Percentiles rank a stretch among this genome's conserved stretches.
phyloP scores from a whole-genome alignment of 2,329 filamentous ascomycete genomes.

The Calonectria leucothoes region DNA sequence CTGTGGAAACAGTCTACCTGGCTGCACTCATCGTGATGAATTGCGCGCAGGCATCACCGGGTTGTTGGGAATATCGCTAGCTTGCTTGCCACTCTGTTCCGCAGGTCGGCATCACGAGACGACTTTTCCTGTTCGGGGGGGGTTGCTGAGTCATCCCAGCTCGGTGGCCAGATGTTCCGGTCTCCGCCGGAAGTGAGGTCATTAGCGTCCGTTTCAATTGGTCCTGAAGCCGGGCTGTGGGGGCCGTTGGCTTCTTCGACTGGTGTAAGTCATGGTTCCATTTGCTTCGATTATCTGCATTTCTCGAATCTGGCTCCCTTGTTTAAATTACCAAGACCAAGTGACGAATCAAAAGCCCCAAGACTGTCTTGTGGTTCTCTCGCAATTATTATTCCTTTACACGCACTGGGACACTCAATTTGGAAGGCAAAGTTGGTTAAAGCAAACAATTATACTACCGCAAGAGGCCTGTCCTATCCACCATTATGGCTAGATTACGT shows the following conservation, averaged over 20 bases:
- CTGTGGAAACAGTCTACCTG: constrained; percentile 34
- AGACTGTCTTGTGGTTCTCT: background rate
- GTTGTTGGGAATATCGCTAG: constrained; percentile 33
- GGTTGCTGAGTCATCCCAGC: constrained; percentile 38
- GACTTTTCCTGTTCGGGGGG: constrained; percentile 38
- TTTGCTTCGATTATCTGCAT: background rate
- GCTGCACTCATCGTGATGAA: constrained; percentile 43
- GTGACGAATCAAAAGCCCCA: background rate
- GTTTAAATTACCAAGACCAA: background rate
- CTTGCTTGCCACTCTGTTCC: constrained; percentile 45
- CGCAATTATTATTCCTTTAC: background rate
- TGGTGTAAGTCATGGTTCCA: constrained; percentile 4
- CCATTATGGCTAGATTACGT: background rate
- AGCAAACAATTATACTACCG: constrained; percentile 11
- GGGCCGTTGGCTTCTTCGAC: background rate
- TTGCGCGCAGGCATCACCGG: constrained; percentile 37
- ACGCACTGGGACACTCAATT: background rate
- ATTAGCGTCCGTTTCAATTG: constrained; percentile 21
- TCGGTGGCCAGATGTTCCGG: constrained; percentile 39
- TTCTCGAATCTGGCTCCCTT: background rate
- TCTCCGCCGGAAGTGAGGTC: constrained; percentile 13
- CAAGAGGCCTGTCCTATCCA: constrained; percentile 8
- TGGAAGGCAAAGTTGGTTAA: background rate
- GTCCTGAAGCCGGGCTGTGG: background rate
- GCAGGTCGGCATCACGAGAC: constrained; percentile 43